These are phyloP conservation scores for Aspergillus sp. DNA, from an alignment of 2,329 filamentous ascomycete species.

Conservation along the genomic window DNA sequence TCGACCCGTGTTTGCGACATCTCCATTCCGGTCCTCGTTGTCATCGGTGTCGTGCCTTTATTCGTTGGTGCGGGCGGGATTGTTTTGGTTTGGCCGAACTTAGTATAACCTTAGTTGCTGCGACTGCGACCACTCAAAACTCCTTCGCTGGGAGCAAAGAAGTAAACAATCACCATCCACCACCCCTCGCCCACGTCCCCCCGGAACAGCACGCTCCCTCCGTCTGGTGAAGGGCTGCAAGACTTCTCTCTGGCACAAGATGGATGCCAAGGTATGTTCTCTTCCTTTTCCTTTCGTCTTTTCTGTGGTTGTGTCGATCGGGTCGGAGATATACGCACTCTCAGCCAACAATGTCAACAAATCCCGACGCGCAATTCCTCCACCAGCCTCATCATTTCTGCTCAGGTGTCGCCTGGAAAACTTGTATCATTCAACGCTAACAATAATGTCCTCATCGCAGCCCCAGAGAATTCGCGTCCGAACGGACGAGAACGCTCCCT, in stretches of 20 bases:
- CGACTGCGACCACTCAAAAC: conserved; percentile 10
- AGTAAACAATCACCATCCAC: conserved; percentile 20
- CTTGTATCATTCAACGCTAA: conserved; percentile 12
- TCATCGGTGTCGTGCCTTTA: conserved; percentile 4
- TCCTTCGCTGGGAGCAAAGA: conserved; percentile 13
- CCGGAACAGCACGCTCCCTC: neutral
- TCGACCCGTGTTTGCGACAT: neutral
- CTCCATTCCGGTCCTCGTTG: conserved; percentile 5
- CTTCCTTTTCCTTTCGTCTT: conserved; percentile 13
- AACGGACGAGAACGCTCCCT: conserved; percentile 68
- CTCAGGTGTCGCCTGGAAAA: neutral
- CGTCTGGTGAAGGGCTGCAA: conserved; percentile 13
- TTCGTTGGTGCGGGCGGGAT: conserved; percentile 18
- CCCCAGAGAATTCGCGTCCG: conserved; percentile 67
- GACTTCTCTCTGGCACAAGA: conserved; percentile 21
- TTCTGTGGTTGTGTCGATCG: neutral
- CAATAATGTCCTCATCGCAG: conserved; percentile 44
- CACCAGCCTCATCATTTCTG: neutral
- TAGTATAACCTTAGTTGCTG: conserved; percentile 21
- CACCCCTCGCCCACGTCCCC: conserved; percentile 6
- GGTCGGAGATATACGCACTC: neutral
- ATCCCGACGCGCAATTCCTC: conserved; percentile 10
- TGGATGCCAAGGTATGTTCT: conserved; percentile 50
- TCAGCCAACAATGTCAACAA: conserved; percentile 1
- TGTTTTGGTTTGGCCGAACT: conserved; percentile 24